Evolutionary conservation across 441 rosid genomes (phyloP), one percentile per base, ranked within the genome.

Genomic region (Gossypium schwendimanii): DNA sequence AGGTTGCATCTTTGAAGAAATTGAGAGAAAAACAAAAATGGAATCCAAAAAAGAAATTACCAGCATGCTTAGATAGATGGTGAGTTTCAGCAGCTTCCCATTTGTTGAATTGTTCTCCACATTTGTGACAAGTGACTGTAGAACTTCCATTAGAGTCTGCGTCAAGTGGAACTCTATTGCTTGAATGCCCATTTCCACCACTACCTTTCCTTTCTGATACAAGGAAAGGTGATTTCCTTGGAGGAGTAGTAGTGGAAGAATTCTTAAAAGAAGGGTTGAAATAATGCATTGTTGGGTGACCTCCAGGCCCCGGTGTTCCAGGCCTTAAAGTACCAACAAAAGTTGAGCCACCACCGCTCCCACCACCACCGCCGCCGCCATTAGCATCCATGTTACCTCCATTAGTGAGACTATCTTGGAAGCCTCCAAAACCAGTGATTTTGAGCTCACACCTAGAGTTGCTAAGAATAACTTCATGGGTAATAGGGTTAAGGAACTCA

Each of bases 1-100:
- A 23, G 60, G 12, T 69, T 23, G 65, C 9, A 70, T 23, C 15
- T 58, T 58, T 9, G 4, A 18, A 64, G 12, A 63, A 49, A 23
- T 23, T 5, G 10, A 39, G 11, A 24, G 33, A 23, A 23, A 0
- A 45, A 11, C n/a, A 45, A 24, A 3, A 31, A 33, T 45, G 54
- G 58, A 17, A 23, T 31, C 2, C 2, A 44, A 14, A 14, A 60
- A 54, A 21, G 21, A 41, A 60, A 74, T 79, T 80, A 94, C 98
- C 95, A 69, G 98, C 98, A 82, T 94, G 98, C 80, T 90, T 94
- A 36, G 97, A 92, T 74, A 94, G 93, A 84, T 92, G 94, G 76
- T 94, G 98, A 17, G 88, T 85, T 85, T 94, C 97, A 63, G 98
- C 97, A 76, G 90, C 94, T 74, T 92, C 97, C 85, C 88, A 86